Percentiles rank a stretch among this genome's conserved stretches.
These are phyloP conservation scores for Penicillium crustosum DNA, from an alignment of 2,329 filamentous ascomycete genomes.

Conservation along the genomic window DNA sequence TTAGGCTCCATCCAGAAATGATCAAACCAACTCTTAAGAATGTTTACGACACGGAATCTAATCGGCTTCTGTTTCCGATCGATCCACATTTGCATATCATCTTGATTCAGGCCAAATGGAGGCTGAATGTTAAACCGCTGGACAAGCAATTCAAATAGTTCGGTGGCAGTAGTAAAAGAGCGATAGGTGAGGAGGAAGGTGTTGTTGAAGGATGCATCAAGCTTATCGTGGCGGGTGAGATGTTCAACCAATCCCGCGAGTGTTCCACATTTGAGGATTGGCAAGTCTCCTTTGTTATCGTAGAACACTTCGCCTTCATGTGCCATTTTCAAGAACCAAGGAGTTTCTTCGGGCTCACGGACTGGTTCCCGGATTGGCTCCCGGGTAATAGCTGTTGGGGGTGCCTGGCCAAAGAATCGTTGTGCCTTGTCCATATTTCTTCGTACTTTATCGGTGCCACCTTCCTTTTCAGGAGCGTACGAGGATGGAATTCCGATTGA, in stretches of 20 bases:
- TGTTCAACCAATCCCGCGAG: constrained; percentile 88
- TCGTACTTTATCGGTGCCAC: constrained; percentile 38
- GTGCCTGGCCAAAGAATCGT: constrained; percentile 50
- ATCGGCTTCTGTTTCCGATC: constrained; percentile 96
- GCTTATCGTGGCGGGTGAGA: constrained; percentile 89
- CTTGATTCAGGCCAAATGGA: constrained; percentile 71
- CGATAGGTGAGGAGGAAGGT: constrained; percentile 96
- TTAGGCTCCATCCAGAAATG: constrained; percentile 98
- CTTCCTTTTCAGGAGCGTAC: constrained; percentile 40
- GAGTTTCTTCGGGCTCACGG: constrained; percentile 69
- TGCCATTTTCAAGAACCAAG: constrained; percentile 81
- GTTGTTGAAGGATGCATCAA: constrained; percentile 94
- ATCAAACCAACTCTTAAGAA: constrained; percentile 97
- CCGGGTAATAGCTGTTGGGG: constrained; percentile 41
- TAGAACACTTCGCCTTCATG: constrained; percentile 87
- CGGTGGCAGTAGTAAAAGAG: constrained; percentile 86
- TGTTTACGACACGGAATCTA: constrained; percentile 93
- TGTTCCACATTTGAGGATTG: constrained; percentile 83
- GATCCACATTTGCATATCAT: constrained; percentile 83
- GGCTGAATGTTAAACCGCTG: constrained; percentile 91
- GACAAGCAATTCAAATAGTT: constrained; percentile 89
- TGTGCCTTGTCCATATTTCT: constrained; percentile 50
- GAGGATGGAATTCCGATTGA: constrained; percentile 48
- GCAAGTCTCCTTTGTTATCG: constrained; percentile 74
- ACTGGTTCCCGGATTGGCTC: constrained; percentile 44